Base-by-base conservation (phyloP, 441 rosid genomes). In the Gossypium davidsonii region DNA sequence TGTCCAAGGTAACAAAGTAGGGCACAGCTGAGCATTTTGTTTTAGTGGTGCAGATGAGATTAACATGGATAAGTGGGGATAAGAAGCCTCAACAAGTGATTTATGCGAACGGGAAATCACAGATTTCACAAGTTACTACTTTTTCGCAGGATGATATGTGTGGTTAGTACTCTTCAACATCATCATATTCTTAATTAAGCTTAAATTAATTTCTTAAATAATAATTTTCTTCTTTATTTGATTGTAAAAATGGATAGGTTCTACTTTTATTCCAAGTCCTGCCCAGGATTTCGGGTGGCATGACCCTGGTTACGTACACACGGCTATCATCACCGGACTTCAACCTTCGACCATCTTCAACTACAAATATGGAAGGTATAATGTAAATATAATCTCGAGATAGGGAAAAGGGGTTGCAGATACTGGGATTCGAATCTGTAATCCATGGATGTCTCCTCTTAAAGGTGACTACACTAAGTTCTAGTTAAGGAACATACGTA, bases 231-330 rank as follows among this genome's bases (percentile, higher is more conserved):
- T 39, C 28, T 31, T 31, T 31, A 31, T 64, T 39, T 64, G 53
- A 11, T 20, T 48, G 42, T 7, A 48, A 48, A 6, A 26, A 64
- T 64, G 52, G 31, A 51, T 10, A 89, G 89, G 76, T 77, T 53
- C 79, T 0, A 10, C 0, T 70, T 11, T 70, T 21, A 8, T 85
- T 21, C 76, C 82, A 42, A 90, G 91, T 78, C 95, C 92, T 7
- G 92, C 92, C 48, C 83, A 80, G 80, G 92, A 90, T 70, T 90
- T 90, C 18, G 92, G 95, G 49, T 87, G 95, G 95, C 95, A 90
- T 76, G 88, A 88, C 12, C 95, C 95, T 34, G 95, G 95, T 4
- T 88, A 63, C 76, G 81, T 88, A 44, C 95, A 90, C 67, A 79
- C 91, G 9, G 90, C 90, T n/a, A 82, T 86, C 34, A 84, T 88